Evolutionary conservation across 1,284 basidiomycete genomes (phyloP), one percentile per base, ranked within the genome.

Genomic region (Sporisorium exsertum): DNA sequence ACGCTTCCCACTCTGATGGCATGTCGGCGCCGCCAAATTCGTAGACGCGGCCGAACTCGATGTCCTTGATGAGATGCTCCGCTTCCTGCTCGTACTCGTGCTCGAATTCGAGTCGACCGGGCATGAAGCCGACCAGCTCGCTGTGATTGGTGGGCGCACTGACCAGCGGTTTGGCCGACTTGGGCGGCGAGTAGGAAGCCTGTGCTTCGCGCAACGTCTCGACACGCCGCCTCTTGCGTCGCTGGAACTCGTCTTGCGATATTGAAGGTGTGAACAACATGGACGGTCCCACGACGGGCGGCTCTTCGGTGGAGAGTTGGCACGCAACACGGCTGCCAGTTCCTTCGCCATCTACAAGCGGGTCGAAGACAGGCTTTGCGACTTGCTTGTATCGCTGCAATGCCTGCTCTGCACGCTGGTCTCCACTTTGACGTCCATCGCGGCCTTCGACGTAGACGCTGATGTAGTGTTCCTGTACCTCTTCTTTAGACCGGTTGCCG

Each of bases 81-180:
- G 96, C 96, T 40, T 98, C 95, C 64, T 87, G 86, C 84, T 98
- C 96, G 20, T 94, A 88, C 86, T 99, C 97, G 78, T 94, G 93
- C 85, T 99, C 97, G 85, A 99, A 99, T 86, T 99, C 96, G 54
- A 99, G 89, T 49, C 97, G 92, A 20, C 96, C 96, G 8, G 96
- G 96, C 87, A 99, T 93, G 87, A 93, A 98, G 0, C 93, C 93
- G 13, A 91, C 91, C 46, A 99, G 90, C 87, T 99, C 97, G 59
- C 79, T 81, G 86, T 98, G 97, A 32, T 95, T 92, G 2, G 93
- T 94, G 4, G 96, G 96, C 0, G 92, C 91, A 10, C 95, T 97
- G n/a, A 93, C 94, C 8, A 96, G 92, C 6, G 91, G 89, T 81
- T 94, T 93, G 55, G 71, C 71, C 15, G 72, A 68, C 26, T 81